A percentile compares a stretch with the other conserved stretches of the same genome.
These are phyloP conservation scores for Talaromyces liani DNA, from an alignment of 495 filamentous ascomycete species.

Conservation along the genomic window DNA sequence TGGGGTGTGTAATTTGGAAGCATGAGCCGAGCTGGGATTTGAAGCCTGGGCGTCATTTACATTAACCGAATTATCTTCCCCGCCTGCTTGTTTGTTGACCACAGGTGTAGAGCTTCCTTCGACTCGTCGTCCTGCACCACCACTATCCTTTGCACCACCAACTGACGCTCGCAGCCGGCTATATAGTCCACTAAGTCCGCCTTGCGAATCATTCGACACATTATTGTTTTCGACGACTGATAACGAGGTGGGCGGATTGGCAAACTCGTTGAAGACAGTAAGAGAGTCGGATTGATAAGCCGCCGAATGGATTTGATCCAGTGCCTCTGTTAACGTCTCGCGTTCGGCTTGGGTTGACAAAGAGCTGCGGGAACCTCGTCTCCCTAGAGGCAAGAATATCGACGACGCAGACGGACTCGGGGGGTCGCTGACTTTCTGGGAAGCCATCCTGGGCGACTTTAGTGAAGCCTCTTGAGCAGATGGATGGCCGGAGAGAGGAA, in stretches of 20 bases:
- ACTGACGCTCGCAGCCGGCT: conserved; percentile 74
- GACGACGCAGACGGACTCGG: conserved; percentile 38
- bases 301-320: conserved; percentile 78
- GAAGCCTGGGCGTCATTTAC: conserved; percentile 20
- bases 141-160: conserved; percentile 57
- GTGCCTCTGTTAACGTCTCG: conserved; percentile 60
- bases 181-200: conserved; percentile 80
- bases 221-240: conserved; percentile 57
- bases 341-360: conserved; percentile 57
- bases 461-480: neutral
- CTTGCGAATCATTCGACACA: conserved; percentile 64
- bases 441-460: conserved; percentile 26
- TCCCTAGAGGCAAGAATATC: conserved; percentile 33
- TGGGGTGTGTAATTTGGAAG: conserved; percentile 37
- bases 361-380: conserved; percentile 56
- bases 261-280: conserved; percentile 85
- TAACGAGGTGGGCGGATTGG: conserved; percentile 37
- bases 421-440: conserved; percentile 27
- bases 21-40: conserved; percentile 25
- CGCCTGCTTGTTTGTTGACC: conserved; percentile 3
- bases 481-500: neutral
- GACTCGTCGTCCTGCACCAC: conserved; percentile 29
- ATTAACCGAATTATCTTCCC: conserved; percentile 18
- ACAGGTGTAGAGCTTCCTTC: conserved; percentile 26
- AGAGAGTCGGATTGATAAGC: conserved; percentile 72